These are phyloP conservation scores for Suillus decipiens DNA, from an alignment of 768 basidiomycete species.

Conservation along the genomic window DNA sequence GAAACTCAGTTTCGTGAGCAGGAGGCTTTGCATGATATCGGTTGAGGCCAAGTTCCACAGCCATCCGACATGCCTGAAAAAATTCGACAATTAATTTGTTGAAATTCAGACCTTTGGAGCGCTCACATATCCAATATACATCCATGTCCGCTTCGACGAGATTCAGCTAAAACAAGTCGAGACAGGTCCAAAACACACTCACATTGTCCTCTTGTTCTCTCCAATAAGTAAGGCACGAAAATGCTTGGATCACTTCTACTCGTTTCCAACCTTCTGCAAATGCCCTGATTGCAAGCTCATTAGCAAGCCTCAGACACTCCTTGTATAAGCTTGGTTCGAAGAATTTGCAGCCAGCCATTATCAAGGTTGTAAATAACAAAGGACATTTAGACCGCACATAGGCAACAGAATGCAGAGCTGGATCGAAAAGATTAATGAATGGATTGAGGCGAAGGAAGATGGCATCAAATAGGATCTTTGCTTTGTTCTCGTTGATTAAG, in stretches of 20 bases:
- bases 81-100: conserved; percentile 4
- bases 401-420: conserved; percentile 73
- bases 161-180: conserved; percentile 16
- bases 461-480: conserved; percentile 71
- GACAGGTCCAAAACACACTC: conserved; percentile 24
- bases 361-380: conserved; percentile 81
- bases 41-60: conserved; percentile 81
- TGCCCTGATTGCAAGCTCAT: conserved; percentile 74
- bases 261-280: conserved; percentile 79
- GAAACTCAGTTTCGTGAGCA: conserved; percentile 60
- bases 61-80: conserved; percentile 80
- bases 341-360: conserved; percentile 86
- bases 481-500: conserved; percentile 68
- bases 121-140: conserved; percentile 82
- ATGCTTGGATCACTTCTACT: conserved; percentile 87
- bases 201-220: conserved; percentile 85
- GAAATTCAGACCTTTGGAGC: neutral
- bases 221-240: conserved; percentile 90
- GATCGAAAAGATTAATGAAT: conserved; percentile 88
- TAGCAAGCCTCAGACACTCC: conserved; percentile 68
- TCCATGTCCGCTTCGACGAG: conserved; percentile 71
- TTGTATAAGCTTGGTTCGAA: conserved; percentile 70
- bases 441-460: conserved; percentile 86
- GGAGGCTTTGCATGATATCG: conserved; percentile 60
- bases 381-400: conserved; percentile 82